Conservation (phyloP, 2,329 filamentous ascomycete genomes). For the Akanthomyces uredinophilus region DNA sequence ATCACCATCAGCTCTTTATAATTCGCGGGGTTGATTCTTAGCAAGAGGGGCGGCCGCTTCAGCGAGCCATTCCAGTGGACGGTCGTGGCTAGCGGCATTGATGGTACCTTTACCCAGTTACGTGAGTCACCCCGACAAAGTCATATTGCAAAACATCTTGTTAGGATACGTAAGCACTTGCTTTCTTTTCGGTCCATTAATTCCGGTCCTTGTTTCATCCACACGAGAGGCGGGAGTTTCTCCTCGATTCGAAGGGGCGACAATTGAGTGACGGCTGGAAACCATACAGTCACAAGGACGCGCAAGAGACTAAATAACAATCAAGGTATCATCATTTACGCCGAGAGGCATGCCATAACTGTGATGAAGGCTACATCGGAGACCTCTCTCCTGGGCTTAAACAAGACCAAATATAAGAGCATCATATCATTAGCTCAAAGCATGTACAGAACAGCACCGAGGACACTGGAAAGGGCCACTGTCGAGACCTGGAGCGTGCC, state of each 20-base stretch:
- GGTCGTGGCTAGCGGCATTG: neutral
- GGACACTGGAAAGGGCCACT: slow-evolving; percentile 17
- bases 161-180: neutral
- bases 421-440: slow-evolving; percentile 9
- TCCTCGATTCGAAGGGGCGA: too few species aligned
- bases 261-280: neutral
- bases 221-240: neutral
- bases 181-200: neutral
- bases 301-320: neutral
- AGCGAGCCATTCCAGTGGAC: neutral
- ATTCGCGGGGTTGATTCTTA: neutral
- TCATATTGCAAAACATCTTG: slow-evolving; percentile 10
- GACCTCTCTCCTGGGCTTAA: neutral
- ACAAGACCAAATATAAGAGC: neutral
- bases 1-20: neutral
- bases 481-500: slow-evolving; percentile 18
- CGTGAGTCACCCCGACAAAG: slow-evolving; percentile 12
- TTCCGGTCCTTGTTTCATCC: neutral
- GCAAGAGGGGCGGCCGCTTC: neutral
- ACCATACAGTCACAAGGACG: neutral
- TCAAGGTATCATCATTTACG: neutral
- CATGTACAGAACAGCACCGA: slow-evolving; percentile 20
- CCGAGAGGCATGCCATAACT: neutral
- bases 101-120: neutral
- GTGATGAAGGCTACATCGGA: neutral